Evolutionary conservation across 192 early-diverging fungal genomes (phyloP), one percentile per base, ranked within the genome.

Genomic region (Backusella psychrophila): DNA sequence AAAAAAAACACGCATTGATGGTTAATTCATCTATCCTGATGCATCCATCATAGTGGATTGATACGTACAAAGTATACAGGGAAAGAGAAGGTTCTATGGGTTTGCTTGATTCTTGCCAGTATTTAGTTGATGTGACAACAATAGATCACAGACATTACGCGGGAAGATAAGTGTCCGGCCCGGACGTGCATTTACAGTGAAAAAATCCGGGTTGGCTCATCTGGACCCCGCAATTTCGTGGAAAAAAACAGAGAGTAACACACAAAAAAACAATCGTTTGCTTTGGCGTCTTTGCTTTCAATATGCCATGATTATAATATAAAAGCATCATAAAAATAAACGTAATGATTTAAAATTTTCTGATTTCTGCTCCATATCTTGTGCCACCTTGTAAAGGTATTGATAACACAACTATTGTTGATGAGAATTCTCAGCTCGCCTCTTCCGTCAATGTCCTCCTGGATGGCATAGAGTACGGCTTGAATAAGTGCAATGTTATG

Each of bases 11-110:
- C n/a, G n/a, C 9, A 14, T 23, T 19, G 71, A 39, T 56, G 71
- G 71, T 72, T 72, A 72, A 35, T 72, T 19, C 19, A 72, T 53
- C 71, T 69, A 38, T 69, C n/a, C 3, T 35, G 11, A 12, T 69
- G 23, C 9, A 15, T 69, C 36, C 38, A 69, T 69, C 6, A 36
- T 68, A 8, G 1, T 67, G 17, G 33, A 68, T 71, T 71, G 63
- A 49, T 75, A 75, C 74, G 29, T 75, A 75, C 74, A 38, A 67
- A 67, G 74, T 75, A 31, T 36, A 65, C 74, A 75, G 74, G 74
- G 65, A 75, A 75, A 75, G 74, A 75, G 74, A 65, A 31, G 65
- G 74, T 75, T 65, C 74, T 31, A 44, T 41, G 36, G 35, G 19
- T 11, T 33, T 59, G 56, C 23, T 74, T 53, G 53, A 19, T 23